Conservation (phyloP, 2,329 filamentous ascomycete genomes). For the Fusarium sp. region DNA sequence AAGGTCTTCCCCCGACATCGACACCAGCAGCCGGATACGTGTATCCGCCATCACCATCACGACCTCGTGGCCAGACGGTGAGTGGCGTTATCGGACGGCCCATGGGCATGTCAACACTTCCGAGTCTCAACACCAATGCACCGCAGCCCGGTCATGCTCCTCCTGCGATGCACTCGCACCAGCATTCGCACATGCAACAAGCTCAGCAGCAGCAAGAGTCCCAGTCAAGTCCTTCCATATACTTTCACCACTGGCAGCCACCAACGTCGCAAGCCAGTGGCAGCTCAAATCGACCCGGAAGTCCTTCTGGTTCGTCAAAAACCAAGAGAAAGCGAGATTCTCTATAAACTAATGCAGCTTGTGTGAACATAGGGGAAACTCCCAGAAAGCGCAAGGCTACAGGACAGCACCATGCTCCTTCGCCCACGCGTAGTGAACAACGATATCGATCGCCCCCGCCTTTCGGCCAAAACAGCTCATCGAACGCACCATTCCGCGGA, state of each 20-base stretch:
- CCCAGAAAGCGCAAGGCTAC: conserved; percentile 88
- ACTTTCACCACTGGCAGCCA: conserved; percentile 94
- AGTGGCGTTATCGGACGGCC: conserved; percentile 57
- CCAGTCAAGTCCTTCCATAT: conserved; percentile 77
- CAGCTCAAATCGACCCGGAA: conserved; percentile 74
- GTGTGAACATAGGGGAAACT: conserved; percentile 73
- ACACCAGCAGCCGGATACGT: conserved; percentile 57
- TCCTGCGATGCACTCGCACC: conserved; percentile 56
- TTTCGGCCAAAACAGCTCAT: conserved; percentile 48
- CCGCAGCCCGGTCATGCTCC: conserved; percentile 51
- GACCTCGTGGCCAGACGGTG: conserved; percentile 64
- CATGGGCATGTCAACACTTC: conserved; percentile 55
- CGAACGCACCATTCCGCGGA: conserved; percentile 43
- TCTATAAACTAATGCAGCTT: conserved; percentile 56
- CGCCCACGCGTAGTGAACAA: conserved; percentile 48
- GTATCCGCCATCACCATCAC: conserved; percentile 64
- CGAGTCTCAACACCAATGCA: conserved; percentile 61
- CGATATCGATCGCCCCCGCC: conserved; percentile 53
- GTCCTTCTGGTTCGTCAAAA: conserved; percentile 79
- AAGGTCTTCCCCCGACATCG: conserved; percentile 52
- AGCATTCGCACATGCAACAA: conserved; percentile 66
- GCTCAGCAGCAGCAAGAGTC: conserved; percentile 67
- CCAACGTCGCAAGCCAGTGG: conserved; percentile 74
- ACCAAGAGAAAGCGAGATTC: conserved; percentile 62
- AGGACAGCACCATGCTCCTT: conserved; percentile 53